Percentiles rank a stretch among this genome's conserved stretches.
phyloP scores from a whole-genome alignment of 169 alveolate species.

The Cytauxzoon felis region DNA sequence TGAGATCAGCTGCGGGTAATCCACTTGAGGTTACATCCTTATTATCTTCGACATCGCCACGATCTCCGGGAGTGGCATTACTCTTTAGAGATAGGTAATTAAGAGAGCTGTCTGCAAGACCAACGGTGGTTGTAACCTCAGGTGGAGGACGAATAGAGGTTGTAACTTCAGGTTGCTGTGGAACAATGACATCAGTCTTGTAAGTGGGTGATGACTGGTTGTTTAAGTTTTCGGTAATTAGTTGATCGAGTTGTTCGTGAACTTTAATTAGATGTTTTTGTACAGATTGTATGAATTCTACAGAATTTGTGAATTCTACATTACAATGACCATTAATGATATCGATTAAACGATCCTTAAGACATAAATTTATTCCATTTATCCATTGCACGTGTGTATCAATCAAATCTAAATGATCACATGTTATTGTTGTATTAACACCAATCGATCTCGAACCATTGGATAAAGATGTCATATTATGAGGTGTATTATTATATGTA shows the following conservation, averaged over 20 bases:
- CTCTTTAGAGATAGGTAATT: no score
- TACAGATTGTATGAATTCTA: conserved; percentile 15
- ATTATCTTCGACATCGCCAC: no score
- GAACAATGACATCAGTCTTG: neutral
- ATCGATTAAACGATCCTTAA: conserved; percentile 10
- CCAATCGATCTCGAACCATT: no score
- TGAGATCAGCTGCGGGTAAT: no score
- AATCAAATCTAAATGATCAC: no score
- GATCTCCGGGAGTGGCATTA: no score
- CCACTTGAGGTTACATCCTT: no score
- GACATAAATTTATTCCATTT: conserved; percentile 15
- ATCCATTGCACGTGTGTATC: no score
- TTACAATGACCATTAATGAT: conserved; percentile 6
- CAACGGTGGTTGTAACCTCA: no score
- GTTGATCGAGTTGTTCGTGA: conserved; percentile 25
- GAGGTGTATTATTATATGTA: neutral
- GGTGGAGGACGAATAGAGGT: no score
- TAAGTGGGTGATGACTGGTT: neutral
- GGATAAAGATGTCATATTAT: conserved; percentile 4
- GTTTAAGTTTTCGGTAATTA: neutral
- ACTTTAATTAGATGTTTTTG: conserved; percentile 36
- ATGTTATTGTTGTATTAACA: no score
- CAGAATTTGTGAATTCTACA: conserved; percentile 30
- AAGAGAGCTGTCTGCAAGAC: no score
- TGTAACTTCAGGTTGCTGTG: neutral